Evolutionary conservation across 768 basidiomycete species (phyloP), one percentile per base, ranked within the genome.

Genomic region (Solioccasus polychromus): DNA sequence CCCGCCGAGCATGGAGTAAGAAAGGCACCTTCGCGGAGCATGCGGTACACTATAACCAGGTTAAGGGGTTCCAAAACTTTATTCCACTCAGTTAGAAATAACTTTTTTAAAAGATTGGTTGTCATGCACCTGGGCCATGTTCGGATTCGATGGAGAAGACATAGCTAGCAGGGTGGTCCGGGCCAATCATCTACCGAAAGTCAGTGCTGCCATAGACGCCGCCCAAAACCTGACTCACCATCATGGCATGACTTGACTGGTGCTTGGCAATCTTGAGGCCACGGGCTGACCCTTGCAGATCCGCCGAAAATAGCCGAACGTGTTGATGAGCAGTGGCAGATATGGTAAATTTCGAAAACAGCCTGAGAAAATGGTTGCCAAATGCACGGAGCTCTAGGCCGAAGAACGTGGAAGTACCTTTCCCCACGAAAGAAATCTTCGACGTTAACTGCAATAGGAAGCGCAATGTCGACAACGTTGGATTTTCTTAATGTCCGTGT

Each of bases 361-460:
- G 68, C 51, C 95, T 97, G 50, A 17, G 48, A 46, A 55, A 32
- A 32, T 18, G 14, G 35, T 50, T 24, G 39, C 28, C 38, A 17
- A 29, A n/a, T 36, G 32, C 29, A 34, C 18, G 34, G 24, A 3
- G 15, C 47, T 30, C 39, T 46, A 24, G 35, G 28, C 38, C 18
- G 31, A 43, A 20, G 45, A 47, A 41, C 19, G 7, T 4, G 19
- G 26, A 31, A 11, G 6, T 29, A 92, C 95, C 82, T 83, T 45
- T 80, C 73, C 22, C 86, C 85, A 18, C 95, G 82, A 73, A 98
- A 97, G 66, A 92, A 94, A 62, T 99, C 96, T 66, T 97, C 89
- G 0, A 98, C 95, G 47, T 94, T 96, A 47, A 97, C 88, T 3
- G 87, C 80, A 35, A 99, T 73, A 1, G 95, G 94, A 4, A 97